Base-by-base conservation (phyloP, 2,329 filamentous ascomycete genomes). In the Neopestalotiopsis clavispora region DNA sequence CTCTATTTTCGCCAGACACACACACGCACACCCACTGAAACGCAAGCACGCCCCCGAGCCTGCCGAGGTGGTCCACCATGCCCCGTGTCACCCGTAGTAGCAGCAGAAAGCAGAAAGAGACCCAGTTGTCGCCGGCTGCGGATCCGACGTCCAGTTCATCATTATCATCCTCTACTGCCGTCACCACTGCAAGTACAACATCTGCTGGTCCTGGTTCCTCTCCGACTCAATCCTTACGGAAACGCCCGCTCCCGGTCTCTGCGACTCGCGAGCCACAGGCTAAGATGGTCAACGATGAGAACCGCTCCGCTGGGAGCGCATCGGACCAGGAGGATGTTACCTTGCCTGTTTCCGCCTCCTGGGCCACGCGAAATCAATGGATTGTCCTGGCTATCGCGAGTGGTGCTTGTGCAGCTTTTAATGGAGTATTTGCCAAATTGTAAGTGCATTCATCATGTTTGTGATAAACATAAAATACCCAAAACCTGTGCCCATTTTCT, bases 391-490 rank as follows among this genome's bases (percentile, higher is more conserved):
- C 93, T 57, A 78, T 95, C 57, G 89, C 91, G 63, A 94, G 91
- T 76, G 93, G 93, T 71, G 90, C 88, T 66, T 95, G 92, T 75
- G 93, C 93, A 40, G 92, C 93, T 28, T 91, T 93, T 73, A 96
- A 96, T 74, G 93, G 93, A 69, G 90, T 93, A 4, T 94, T 95
- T 83, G 93, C 93, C 0, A 96, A 95, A 81, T 83, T 96, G 91
- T 93, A 82, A 75, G 89, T 84, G 38, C 17, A 17, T 17, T 59
- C 7, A 4, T 23, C 7, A 14, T 45, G 3, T 2, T 20, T 14
- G 6, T n/a, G 4, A 23, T 12, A 7, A 38, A 38, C 34, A 10
- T 38, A 3, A 4, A 1, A 1, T 7, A 10, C 5, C 34, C 34
- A 3, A 7, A 38, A 38, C 10, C 10, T 10, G 5, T 38, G 34